Evolutionary conservation across 2,329 filamentous ascomycete genomes (phyloP), one percentile per base, ranked within the genome.

Genomic region (Juglanconis sp.): DNA sequence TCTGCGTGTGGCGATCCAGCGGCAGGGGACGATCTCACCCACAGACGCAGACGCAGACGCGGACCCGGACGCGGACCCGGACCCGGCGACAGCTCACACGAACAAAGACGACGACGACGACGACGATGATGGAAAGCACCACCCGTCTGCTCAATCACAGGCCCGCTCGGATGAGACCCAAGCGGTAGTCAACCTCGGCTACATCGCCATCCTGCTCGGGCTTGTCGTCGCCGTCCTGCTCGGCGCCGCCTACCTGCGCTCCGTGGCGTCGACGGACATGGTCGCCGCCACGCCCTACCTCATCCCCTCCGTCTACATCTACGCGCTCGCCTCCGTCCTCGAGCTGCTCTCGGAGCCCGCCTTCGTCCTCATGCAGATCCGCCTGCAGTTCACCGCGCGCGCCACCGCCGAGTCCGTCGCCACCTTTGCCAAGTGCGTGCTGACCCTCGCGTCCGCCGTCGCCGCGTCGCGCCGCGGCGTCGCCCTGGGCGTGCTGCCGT

Each of bases 261-360:
- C 81, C 4, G 73, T 81, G 2, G 38, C 58, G 36, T 73, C 71
- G 3, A 66, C 78, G 1, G 73, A 76, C 1, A 79, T 81, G 2
- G 73, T 81, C 4, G 74, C 81, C 15, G 76, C 81, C 38, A 88
- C 87, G 1, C 86, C 89, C 0, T 88, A 87, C 67, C 86, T 96
- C 61, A 69, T 71, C 34, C 67, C 74, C 4, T 78, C 83, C 0
- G 72, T 88, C 13, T 75, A 77, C 60, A 67, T 87, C 2, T 88
- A 87, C 70, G 83, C 78, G 17, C 5, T 81, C 4, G 82, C 86
- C 1, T 78, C 85, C 38, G 68, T 87, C 58, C 69, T 96, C 3
- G 95, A 99, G 75, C 81, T 99, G 13, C 74, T 91, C 1, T 87
- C 90, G 1, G 95, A 99, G 75, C 95, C 95, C 0, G 89, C 88